These are phyloP conservation scores for Pharnaceum exiguum DNA, from an alignment of 148 eudicot species.

Conservation along the genomic window DNA sequence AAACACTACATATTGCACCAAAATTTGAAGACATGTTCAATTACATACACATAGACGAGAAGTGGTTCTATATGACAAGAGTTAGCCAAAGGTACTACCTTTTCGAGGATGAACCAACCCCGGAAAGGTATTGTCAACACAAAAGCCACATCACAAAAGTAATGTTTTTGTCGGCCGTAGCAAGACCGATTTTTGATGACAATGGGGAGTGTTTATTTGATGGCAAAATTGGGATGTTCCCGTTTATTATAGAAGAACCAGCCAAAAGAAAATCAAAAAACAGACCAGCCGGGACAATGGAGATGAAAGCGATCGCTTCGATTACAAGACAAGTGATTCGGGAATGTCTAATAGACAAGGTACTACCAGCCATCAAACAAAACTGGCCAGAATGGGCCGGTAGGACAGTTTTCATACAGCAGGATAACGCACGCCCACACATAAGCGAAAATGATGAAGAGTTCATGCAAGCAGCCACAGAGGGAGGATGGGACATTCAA, in stretches of 20 bases:
- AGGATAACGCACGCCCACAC: too few species aligned
- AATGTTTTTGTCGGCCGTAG: background rate
- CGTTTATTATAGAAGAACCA: background rate
- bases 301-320: background rate
- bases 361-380: too few species aligned
- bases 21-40: too few species aligned
- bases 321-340: background rate
- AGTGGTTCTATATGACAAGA: background rate
- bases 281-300: background rate
- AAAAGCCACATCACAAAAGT: background rate
- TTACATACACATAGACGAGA: conserved; percentile 1
- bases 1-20: too few species aligned
- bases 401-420: too few species aligned
- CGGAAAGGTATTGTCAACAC: background rate
- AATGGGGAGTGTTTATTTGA: background rate
- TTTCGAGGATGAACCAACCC: background rate
- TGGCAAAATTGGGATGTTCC: background rate
- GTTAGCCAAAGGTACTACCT: background rate
- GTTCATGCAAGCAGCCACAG: too few species aligned
- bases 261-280: background rate
- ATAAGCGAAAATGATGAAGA: too few species aligned
- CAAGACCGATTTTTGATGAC: background rate
- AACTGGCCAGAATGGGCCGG: too few species aligned
- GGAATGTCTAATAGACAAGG: background rate
- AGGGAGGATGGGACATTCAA: too few species aligned